Evolutionary conservation across 1,284 basidiomycete genomes (phyloP), one percentile per base, ranked within the genome.

Genomic region (Leccinum pachyderme): DNA sequence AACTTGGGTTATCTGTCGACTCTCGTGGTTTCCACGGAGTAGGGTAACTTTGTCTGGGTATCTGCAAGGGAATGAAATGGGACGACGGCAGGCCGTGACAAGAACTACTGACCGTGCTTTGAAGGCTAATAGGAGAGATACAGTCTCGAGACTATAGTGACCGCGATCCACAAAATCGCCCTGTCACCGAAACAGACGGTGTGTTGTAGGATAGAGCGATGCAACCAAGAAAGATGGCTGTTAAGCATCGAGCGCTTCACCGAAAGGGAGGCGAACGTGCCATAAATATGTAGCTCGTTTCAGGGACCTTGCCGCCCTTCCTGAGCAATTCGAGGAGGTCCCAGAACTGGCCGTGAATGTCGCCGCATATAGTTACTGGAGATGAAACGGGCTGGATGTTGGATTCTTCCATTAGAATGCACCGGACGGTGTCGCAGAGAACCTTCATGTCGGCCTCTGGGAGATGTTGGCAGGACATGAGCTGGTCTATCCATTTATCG

Each of bases 91-190:
- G 50, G 4, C 25, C 46, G 49, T 13, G 32, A 47, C 5, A 13
- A 46, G 49, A 18, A 18, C 35, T 3, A 51, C 78, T 66, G 63
- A 91, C 93, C 93, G 82, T 46, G 94, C 95, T 73, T 98, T 98
- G 58, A 96, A 78, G 0, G 89, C 93, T 56, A 98, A 75, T 43
- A 98, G 71, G 54, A 98, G 73, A 11, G 94, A 95, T 8, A 98
- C 87, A 0, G 95, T 98, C 75, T 98, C 95, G n/a, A 98, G 75
- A 67, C 89, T 94, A 70, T 98, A 98, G 72, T 97, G 94, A 11
- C 96, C 96, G 59, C 95, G 81, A 75, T 98, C 96, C 35, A 98
- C 95, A 74, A 98, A 98, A 73, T 98, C 95, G 52, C 95, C 95
- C 94, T 96, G 69, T 51, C 59, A 53, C 37, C 47, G 27, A 9